Conservation (phyloP, 1,284 basidiomycete species). For the Inonotus hispidus region DNA sequence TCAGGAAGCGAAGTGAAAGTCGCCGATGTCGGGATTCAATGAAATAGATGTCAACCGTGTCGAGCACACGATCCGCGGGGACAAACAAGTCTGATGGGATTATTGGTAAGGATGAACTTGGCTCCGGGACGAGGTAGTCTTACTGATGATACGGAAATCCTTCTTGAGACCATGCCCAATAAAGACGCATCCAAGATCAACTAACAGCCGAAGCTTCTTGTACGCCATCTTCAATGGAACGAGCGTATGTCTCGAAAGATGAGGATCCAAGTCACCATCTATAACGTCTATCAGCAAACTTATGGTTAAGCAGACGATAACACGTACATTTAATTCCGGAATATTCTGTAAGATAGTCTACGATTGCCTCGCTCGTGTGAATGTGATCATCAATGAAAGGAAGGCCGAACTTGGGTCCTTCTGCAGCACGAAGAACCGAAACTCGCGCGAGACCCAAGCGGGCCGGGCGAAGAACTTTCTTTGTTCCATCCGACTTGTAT, state of each 20-base stretch:
- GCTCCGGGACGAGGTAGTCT: slow-evolving; percentile 28
- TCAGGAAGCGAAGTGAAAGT: slow-evolving; percentile 89
- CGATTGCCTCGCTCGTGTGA: slow-evolving; percentile 89
- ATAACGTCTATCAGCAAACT: neutral
- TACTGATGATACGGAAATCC: slow-evolving; percentile 98
- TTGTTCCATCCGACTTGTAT: slow-evolving; percentile 90
- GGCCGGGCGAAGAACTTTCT: slow-evolving; percentile 88
- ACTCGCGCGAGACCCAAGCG: slow-evolving; percentile 91
- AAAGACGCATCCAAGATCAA: slow-evolving; percentile 95
- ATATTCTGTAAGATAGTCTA: slow-evolving; percentile 96
- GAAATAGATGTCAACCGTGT: slow-evolving; percentile 95
- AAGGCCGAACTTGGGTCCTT: slow-evolving; percentile 70
- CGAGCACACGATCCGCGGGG: slow-evolving; percentile 91
- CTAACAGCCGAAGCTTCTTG: slow-evolving; percentile 93
- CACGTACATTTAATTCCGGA: slow-evolving; percentile 88
- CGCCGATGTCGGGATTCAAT: slow-evolving; percentile 77
- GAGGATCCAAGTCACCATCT: slow-evolving; percentile 92
- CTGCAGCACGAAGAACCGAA: slow-evolving; percentile 80
- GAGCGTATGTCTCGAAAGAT: slow-evolving; percentile 79
- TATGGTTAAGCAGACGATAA: neutral
- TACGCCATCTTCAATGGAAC: slow-evolving; percentile 96
- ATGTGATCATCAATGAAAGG: slow-evolving; percentile 99
- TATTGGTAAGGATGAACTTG: neutral
- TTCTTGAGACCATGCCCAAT: slow-evolving; percentile 99
- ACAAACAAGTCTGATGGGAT: slow-evolving; percentile 80